These are phyloP conservation scores for Schizophyllum amplum DNA, from an alignment of 1,284 basidiomycete genomes.

Conservation along the genomic window DNA sequence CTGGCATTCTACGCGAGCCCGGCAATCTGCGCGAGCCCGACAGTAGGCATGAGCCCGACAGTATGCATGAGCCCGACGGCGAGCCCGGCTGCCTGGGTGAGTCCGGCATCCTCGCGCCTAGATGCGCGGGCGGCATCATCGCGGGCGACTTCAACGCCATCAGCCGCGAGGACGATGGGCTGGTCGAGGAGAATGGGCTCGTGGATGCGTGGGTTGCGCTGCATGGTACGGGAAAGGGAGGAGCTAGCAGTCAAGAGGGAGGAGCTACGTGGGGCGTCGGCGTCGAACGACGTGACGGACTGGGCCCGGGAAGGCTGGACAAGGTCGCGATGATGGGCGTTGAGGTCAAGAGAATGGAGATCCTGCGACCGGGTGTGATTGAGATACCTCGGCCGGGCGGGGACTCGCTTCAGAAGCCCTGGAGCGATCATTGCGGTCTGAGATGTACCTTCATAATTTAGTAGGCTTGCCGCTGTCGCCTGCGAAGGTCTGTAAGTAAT, in stretches of 20 bases:
- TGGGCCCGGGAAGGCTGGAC: constrained; percentile 28
- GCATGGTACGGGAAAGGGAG: constrained; percentile 17
- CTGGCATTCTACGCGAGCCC: constrained; percentile 28
- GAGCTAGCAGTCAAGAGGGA: too few relatives aligned
- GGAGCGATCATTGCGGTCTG: constrained; percentile 26
- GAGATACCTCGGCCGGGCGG: constrained; percentile 3
- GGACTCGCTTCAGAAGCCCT: constrained; percentile 13
- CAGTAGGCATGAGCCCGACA: too few relatives aligned
- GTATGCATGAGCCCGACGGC: too few relatives aligned
- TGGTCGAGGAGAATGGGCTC: constrained; percentile 28
- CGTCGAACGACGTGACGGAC: constrained; percentile 19
- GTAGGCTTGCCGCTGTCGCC: too few relatives aligned
- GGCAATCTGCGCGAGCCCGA: too few relatives aligned
- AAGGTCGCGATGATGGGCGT: constrained; percentile 31
- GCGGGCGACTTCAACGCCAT: constrained; percentile 38
- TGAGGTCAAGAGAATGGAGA: constrained; percentile 24
- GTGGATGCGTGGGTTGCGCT: constrained; percentile 32
- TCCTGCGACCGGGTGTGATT: constrained; percentile 23
- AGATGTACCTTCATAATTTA: constrained; percentile 16
- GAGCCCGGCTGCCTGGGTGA: too few relatives aligned
- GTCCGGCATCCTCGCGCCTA: too few relatives aligned
- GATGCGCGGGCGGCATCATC: constrained; percentile 29
- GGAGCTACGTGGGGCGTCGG: constrained; percentile 27
- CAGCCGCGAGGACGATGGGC: constrained; percentile 24
- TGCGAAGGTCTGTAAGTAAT: too few relatives aligned